Base-by-base conservation (phyloP, 805 yeast genomes). In the Zygoascus flipseniorum region DNA sequence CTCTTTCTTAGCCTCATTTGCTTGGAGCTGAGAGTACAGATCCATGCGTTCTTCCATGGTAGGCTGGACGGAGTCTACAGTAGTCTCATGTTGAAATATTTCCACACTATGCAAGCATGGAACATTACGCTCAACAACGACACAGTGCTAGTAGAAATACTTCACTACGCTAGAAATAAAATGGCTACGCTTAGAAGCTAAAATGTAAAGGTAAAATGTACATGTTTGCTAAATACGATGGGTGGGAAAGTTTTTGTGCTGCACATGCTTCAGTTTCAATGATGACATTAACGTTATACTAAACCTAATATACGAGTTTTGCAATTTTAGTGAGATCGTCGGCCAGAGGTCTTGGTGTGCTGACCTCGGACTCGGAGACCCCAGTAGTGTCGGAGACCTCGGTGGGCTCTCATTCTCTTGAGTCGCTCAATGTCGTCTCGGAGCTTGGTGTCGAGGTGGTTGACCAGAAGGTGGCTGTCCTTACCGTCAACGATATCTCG, bases 381-480 rank as follows among this genome's bases (percentile, higher is more conserved):
- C 98, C 97, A 93, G 92, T 85, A 90, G 84, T 93, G 99, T 86
- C 99, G 89, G 79, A 93, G 86, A 92, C 99, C 99, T 81, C 98
- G 85, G 93, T 93, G 99, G 74, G 98, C 82, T 85, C 99, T 95
- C 86, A 95, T 93, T 82, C 93, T 93, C 96, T 95, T 95, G 79
- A 93, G 83, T 85, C 98, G 92, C 83, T 93, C 99, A 77, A 93
- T 83, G 75, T 93, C 99, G 76, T 93, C 99, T 88, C 99, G 93
- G 78, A 93, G 87, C 82, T 93, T 93, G 71, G 96, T 87, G 82
- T 95, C 99, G 77, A 93, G 82, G 84, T 88, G 88, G 92, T 93
- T 93, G 69, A 98, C 98, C 72, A 93, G 86, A 73, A 87, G 86
- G 83, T 93, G 99, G 85, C 89, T 83, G 82, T 92, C 95, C 85